phyloP scores from a whole-genome alignment of 2,329 filamentous ascomycete genomes.

The Didymella pinodella region DNA sequence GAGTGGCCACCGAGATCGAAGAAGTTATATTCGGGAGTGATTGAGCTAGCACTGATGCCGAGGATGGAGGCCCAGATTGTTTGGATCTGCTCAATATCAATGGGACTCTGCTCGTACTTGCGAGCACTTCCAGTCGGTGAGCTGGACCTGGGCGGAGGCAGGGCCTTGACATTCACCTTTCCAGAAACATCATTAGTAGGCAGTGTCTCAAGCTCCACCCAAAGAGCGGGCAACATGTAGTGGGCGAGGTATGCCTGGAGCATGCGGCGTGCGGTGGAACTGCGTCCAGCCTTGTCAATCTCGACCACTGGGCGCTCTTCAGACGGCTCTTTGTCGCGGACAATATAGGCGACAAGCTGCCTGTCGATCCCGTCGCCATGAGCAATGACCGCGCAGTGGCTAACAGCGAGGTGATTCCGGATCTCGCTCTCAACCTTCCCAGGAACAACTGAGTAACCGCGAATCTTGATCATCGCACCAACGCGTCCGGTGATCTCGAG shows the following conservation, averaged over 20 bases:
- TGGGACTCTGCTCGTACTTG: constrained; percentile 67
- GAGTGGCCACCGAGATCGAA: constrained; percentile 85
- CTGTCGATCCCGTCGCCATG: constrained; percentile 78
- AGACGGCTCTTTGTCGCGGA: constrained; percentile 68
- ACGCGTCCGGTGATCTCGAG: constrained; percentile 80
- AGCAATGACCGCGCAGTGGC: constrained; percentile 74
- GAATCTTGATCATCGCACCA: constrained; percentile 81
- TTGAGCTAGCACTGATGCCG: constrained; percentile 67
- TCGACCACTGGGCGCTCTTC: constrained; percentile 67
- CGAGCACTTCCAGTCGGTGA: constrained; percentile 56
- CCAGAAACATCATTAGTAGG: constrained; percentile 82
- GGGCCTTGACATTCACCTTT: constrained; percentile 75
- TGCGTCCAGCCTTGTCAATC: constrained; percentile 75
- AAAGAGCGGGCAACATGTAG: constrained; percentile 83
- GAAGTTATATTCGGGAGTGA: constrained; percentile 77
- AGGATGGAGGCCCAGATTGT: constrained; percentile 76
- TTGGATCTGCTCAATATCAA: constrained; percentile 72
- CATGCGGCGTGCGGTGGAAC: constrained; percentile 70
- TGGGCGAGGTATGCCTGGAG: constrained; percentile 74
- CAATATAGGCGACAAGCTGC: constrained; percentile 79
- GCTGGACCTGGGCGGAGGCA: constrained; percentile 67
- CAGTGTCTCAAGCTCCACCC: constrained; percentile 75
- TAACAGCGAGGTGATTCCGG: constrained; percentile 72
- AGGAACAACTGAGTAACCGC: constrained; percentile 80
- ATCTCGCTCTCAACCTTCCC: constrained; percentile 79